Conservation (phyloP, 257 asterid genomes). For the Gentiana straminea region DNA sequence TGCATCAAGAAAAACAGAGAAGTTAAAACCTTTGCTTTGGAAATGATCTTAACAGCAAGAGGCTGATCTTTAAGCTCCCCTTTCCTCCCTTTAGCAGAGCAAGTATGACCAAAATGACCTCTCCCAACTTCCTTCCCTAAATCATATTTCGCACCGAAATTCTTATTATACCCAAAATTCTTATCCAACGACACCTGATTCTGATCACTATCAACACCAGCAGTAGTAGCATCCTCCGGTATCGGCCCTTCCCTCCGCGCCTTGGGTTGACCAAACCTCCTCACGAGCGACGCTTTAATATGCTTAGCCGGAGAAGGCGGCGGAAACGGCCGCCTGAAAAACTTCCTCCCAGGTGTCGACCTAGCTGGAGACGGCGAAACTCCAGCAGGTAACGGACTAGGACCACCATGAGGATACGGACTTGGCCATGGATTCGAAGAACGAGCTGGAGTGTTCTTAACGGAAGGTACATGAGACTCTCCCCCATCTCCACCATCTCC, state of each 20-base stretch:
- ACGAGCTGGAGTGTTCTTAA: constrained; percentile 56
- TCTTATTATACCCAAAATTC: constrained; percentile 73
- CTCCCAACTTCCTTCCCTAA: constrained; percentile 91
- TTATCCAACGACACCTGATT: constrained; percentile 47
- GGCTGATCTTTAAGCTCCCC: constrained; percentile 77
- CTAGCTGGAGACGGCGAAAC: constrained; percentile 81
- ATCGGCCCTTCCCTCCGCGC: constrained; percentile 62
- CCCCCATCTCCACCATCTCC: no score
- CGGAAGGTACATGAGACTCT: constrained; percentile 24
- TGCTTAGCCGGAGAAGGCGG: constrained; percentile 99
- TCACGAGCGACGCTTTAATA: constrained; percentile 69
- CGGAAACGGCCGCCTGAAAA: constrained; percentile 76
- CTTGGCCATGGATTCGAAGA: constrained; percentile 90
- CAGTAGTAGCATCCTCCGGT: constrained; percentile 55
- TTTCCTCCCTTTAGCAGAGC: constrained; percentile 64
- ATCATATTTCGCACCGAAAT: constrained; percentile 86
- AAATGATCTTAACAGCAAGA: constrained; percentile 86
- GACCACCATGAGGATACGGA: constrained; percentile 47
- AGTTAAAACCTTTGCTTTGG: constrained; percentile 68
- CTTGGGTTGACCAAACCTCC: constrained; percentile 65
- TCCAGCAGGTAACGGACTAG: constrained; percentile 35
- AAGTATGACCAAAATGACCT: constrained; percentile 98
- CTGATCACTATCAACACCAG: constrained; percentile 14
- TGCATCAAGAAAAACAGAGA: not conserved
- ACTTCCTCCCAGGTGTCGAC: constrained; percentile 75